A percentile compares a stretch with the other conserved stretches of the same genome.
phyloP scores from a whole-genome alignment of 768 basidiomycete genomes.

The Tulasnella sp. region DNA sequence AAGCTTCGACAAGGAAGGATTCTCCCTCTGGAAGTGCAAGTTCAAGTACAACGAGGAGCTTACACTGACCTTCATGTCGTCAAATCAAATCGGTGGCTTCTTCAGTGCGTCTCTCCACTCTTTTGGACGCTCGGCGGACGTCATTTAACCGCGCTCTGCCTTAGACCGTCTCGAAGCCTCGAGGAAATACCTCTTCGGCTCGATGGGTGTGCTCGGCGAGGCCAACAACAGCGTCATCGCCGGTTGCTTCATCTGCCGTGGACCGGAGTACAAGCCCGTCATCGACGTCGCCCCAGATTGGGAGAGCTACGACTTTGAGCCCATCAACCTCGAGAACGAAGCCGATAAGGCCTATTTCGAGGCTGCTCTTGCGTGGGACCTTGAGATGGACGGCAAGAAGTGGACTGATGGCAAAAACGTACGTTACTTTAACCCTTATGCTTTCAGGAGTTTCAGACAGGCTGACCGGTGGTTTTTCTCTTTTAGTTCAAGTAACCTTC shows the following conservation, averaged over 20 bases:
- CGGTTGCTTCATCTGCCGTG: slow-evolving; percentile 79
- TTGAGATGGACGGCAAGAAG: slow-evolving; percentile 80
- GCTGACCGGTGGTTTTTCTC: background rate
- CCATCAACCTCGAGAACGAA: slow-evolving; percentile 65
- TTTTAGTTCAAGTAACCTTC: background rate
- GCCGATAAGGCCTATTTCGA: slow-evolving; percentile 88
- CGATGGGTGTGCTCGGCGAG: slow-evolving; percentile 82
- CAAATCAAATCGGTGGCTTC: slow-evolving; percentile 93
- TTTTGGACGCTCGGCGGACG: too few relatives aligned
- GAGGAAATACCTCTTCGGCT: slow-evolving; percentile 79
- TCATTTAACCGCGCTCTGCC: too few relatives aligned
- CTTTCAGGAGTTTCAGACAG: background rate
- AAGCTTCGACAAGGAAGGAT: slow-evolving; percentile 86
- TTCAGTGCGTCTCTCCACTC: slow-evolving; percentile 45
- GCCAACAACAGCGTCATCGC: slow-evolving; percentile 72
- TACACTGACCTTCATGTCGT: slow-evolving; percentile 89
- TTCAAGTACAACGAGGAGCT: slow-evolving; percentile 97
- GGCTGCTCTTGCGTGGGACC: slow-evolving; percentile 89
- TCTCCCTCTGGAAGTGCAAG: slow-evolving; percentile 95
- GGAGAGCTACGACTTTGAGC: slow-evolving; percentile 80
- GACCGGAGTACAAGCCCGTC: slow-evolving; percentile 63
- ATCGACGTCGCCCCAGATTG: slow-evolving; percentile 83
- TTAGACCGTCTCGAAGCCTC: slow-evolving; percentile 90
- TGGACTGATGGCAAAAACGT: slow-evolving; percentile 44
- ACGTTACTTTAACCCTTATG: background rate